Conservation (phyloP, 2,329 filamentous ascomycete genomes). For the Colletotrichum cuscutae region DNA sequence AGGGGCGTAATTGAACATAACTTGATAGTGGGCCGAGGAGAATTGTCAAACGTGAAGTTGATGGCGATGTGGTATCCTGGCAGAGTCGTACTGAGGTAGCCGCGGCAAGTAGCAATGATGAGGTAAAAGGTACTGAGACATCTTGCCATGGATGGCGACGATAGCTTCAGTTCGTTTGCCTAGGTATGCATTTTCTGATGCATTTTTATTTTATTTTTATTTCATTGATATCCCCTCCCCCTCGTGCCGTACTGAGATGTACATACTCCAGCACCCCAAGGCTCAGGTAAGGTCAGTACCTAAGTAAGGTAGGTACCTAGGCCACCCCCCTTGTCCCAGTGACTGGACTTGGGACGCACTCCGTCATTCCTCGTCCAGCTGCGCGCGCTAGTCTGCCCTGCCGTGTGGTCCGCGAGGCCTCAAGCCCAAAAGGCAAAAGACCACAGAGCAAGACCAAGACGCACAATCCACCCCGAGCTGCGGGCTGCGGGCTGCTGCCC, state of each 20-base stretch:
- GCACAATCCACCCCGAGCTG: constrained; percentile 12
- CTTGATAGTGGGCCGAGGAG: background rate
- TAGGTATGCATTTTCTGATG: background rate
- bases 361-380: constrained; percentile 34
- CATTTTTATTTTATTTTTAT: background rate
- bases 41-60: background rate
- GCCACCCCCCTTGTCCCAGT: background rate
- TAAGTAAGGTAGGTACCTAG: background rate
- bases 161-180: background rate
- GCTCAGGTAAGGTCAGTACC: no score
- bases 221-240: background rate
- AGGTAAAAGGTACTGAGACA: no score
- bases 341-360: constrained; percentile 31
- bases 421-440: background rate
- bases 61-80: background rate
- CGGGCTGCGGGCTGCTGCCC: constrained; percentile 9
- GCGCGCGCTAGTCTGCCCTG: constrained; percentile 33
- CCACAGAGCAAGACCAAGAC: constrained; percentile 1
- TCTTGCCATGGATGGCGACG: no score
- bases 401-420: constrained; percentile 34
- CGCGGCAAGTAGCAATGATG: background rate
- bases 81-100: background rate
- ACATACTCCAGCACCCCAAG: no score
- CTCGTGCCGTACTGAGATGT: background rate
- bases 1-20: background rate